These are phyloP conservation scores for Chenopodium berlandieri DNA, from an alignment of 148 eudicot species.

Conservation along the genomic window DNA sequence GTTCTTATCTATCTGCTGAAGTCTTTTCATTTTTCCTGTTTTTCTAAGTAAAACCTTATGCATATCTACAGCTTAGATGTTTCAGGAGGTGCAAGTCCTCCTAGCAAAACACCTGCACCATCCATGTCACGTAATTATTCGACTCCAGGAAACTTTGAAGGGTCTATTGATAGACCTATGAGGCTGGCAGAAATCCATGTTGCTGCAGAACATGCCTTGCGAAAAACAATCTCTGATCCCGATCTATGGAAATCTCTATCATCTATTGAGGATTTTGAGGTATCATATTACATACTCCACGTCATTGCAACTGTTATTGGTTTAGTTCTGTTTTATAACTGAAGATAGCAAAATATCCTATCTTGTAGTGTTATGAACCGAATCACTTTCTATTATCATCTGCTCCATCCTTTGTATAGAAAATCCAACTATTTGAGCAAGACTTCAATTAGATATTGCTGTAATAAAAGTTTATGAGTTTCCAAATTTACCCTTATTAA, in stretches of 20 bases:
- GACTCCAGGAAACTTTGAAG: slow-evolving; percentile 79
- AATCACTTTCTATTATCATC: background rate
- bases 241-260: slow-evolving; percentile 69
- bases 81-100: slow-evolving; percentile 32
- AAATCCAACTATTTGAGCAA: background rate
- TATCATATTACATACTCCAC: slow-evolving; percentile 18
- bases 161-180: slow-evolving; percentile 80
- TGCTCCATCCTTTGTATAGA: background rate
- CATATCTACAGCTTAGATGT: slow-evolving; percentile 53
- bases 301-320: background rate
- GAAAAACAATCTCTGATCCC: slow-evolving; percentile 66
- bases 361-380: background rate
- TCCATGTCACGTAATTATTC: slow-evolving; percentile 77
- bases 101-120: slow-evolving; percentile 41
- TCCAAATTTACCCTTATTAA: background rate
- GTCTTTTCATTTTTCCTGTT: background rate
- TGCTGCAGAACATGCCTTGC: slow-evolving; percentile 89
- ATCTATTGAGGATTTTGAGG: slow-evolving; percentile 87
- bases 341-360: background rate
- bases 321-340: background rate
- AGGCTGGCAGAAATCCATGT: slow-evolving; percentile 89
- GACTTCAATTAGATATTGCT: background rate
- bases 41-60: slow-evolving; percentile 11
- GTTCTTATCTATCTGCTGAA: background rate
- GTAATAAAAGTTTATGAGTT: background rate